Percentiles rank a stretch among this genome's conserved stretches.
These are phyloP conservation scores for Puccinia sorghi DNA, from an alignment of 1,284 basidiomycete genomes.

Conservation along the genomic window DNA sequence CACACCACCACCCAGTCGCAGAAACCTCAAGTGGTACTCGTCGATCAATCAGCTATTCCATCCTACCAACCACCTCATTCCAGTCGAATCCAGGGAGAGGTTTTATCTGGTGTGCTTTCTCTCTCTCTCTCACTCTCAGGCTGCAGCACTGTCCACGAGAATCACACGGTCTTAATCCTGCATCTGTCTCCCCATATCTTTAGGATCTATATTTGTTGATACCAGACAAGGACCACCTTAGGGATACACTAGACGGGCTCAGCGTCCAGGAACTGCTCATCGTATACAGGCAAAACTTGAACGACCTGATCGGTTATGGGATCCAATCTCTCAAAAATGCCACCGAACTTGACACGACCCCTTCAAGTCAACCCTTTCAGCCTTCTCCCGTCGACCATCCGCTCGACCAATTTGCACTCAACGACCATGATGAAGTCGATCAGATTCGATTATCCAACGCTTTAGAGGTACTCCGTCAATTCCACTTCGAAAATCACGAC, in stretches of 20 bases:
- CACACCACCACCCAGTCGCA: background rate
- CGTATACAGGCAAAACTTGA: slow-evolving; percentile 25
- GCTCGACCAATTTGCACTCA: background rate
- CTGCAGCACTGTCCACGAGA: no score
- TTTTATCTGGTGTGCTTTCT: slow-evolving; percentile 32
- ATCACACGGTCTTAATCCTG: no score
- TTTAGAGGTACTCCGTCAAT: slow-evolving; percentile 16
- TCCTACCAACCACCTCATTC: slow-evolving; percentile 13
- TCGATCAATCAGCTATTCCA: slow-evolving; percentile 34
- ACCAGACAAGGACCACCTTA: slow-evolving; percentile 25
- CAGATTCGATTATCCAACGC: slow-evolving; percentile 42
- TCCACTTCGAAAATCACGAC: no score
- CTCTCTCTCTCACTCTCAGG: no score
- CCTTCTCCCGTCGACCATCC: background rate
- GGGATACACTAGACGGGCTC: slow-evolving; percentile 11
- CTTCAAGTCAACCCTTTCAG: no score
- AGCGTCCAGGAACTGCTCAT: slow-evolving; percentile 21
- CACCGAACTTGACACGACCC: background rate
- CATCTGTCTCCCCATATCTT: background rate
- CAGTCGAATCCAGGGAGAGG: slow-evolving; percentile 32
- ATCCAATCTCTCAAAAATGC: slow-evolving; percentile 33
- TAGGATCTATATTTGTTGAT: slow-evolving; percentile 41
- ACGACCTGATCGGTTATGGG: slow-evolving; percentile 36
- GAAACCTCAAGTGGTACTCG: slow-evolving; percentile 44
- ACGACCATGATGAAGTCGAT: slow-evolving; percentile 33